Evolutionary conservation across 768 basidiomycete genomes (phyloP).

Genomic region (Boletales sp.): DNA sequence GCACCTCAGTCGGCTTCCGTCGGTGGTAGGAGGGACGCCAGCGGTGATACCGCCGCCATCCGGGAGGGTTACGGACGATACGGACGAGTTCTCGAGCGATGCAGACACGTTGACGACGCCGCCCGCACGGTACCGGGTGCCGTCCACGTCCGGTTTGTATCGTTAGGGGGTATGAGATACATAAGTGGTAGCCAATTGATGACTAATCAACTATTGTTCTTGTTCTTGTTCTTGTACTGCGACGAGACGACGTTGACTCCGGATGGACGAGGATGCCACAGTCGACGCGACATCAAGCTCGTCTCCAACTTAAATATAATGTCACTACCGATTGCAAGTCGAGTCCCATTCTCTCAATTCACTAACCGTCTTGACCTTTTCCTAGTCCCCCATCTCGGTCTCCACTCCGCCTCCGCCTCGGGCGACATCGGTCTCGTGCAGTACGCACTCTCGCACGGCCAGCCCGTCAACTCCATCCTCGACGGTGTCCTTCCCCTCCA

Average conservation of each 20-base stretch:
- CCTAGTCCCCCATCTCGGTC: slow-evolving; percentile 69
- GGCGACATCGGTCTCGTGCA: slow-evolving; percentile 92
- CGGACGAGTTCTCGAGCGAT: slow-evolving; percentile 31
- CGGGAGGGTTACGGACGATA: slow-evolving; percentile 16
- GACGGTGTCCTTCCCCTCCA: slow-evolving; percentile 97
- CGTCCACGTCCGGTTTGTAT: slow-evolving; percentile 13
- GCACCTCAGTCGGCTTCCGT: slow-evolving; percentile 23
- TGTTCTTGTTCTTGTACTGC: neutral
- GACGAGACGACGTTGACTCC: neutral
- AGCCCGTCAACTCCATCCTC: slow-evolving; percentile 93
- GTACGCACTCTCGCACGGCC: slow-evolving; percentile 90
- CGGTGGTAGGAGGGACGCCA: neutral
- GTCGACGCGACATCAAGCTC: slow-evolving; percentile 31
- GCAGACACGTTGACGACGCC: slow-evolving; percentile 36
- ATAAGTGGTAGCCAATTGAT: slow-evolving; percentile 1
- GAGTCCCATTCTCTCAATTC: no score
- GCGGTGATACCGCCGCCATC: slow-evolving; percentile 30
- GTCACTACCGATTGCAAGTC: slow-evolving; percentile 50
- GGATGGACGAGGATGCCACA: slow-evolving; percentile 27
- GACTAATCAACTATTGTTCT: slow-evolving; percentile 10
- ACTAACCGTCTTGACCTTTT: neutral
- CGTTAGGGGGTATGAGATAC: no score
- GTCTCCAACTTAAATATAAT: slow-evolving; percentile 48
- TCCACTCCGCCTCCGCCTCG: slow-evolving; percentile 73
- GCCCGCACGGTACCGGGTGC: slow-evolving; percentile 16